Percentiles rank a stretch among this genome's conserved stretches.
phyloP scores from a whole-genome alignment of 805 yeast species.

The Barnettozyma californica region DNA sequence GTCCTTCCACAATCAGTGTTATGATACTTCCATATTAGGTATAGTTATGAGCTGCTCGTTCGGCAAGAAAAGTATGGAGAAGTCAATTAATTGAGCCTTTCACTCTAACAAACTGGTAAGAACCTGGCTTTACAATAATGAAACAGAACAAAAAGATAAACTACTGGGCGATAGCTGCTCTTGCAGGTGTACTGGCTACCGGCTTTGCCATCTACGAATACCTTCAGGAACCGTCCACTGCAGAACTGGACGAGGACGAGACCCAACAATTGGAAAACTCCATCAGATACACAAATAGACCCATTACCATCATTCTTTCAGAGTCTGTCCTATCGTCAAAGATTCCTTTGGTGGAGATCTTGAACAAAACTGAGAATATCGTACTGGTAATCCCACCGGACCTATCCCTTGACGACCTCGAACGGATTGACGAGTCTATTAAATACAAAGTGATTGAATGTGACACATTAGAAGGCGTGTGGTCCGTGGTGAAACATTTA shows the following conservation, averaged over 20 bases:
- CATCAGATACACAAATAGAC: conserved; percentile 18
- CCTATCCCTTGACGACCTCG: conserved; percentile 15
- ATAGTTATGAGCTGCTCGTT: conserved; percentile 1
- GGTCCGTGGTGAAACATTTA: conserved; percentile 52
- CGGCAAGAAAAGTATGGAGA: neutral
- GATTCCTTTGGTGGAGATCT: conserved; percentile 22
- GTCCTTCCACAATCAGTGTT: neutral
- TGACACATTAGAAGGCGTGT: conserved; percentile 43
- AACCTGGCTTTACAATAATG: neutral
- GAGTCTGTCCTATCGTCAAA: conserved; percentile 25
- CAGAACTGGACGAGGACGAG: neutral
- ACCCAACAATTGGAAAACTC: conserved; percentile 7
- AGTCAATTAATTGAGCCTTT: neutral
- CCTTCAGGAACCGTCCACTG: neutral
- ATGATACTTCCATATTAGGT: neutral
- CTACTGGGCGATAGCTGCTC: conserved; percentile 9
- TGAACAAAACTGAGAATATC: conserved; percentile 24
- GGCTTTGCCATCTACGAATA: conserved; percentile 13
- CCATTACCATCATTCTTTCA: conserved; percentile 21
- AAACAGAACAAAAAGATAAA: conserved; percentile 2
- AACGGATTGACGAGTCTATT: conserved; percentile 33
- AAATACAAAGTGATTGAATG: conserved; percentile 29
- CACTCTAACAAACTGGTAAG: neutral
- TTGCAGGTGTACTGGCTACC: conserved; percentile 8
- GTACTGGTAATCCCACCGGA: conserved; percentile 34